Conservation (phyloP, 1,284 basidiomycete genomes). For the Austroboletus niveus region DNA sequence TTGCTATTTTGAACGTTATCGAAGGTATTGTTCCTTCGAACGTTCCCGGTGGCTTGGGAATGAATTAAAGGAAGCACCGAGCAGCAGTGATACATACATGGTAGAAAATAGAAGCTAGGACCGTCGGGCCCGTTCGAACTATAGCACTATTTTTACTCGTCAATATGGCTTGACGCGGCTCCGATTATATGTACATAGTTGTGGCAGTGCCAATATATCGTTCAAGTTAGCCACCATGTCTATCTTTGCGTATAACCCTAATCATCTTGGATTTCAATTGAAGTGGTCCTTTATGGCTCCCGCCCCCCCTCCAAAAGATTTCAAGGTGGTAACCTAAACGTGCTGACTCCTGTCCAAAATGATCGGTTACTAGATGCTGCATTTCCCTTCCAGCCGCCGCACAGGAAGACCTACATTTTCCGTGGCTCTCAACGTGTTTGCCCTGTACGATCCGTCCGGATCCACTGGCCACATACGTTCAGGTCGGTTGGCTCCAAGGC, state of each 20-base stretch:
- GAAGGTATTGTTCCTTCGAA: conserved; percentile 32
- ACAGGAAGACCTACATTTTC: conserved; percentile 2
- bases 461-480: conserved; percentile 7
- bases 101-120: not conserved
- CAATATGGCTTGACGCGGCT: no score
- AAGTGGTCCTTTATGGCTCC: no score
- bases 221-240: no score
- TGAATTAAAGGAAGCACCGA: conserved; percentile 10
- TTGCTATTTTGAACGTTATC: conserved; percentile 44
- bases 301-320: no score
- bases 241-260: no score
- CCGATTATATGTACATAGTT: no score
- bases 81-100: conserved; percentile 1
- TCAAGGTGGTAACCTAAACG: no score
- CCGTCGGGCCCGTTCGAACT: not conserved
- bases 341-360: no score
- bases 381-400: not conserved
- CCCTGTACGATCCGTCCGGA: not conserved
- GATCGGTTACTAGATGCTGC: no score
- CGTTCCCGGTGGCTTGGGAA: conserved; percentile 10
- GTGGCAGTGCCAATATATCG: not conserved
- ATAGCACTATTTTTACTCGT: no score
- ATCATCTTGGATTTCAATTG: no score
- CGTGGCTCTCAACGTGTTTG: conserved; percentile 11
- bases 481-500: not conserved